Base-by-base conservation (phyloP, 2,329 filamentous ascomycete genomes). In the Triangularia verruculosa region DNA sequence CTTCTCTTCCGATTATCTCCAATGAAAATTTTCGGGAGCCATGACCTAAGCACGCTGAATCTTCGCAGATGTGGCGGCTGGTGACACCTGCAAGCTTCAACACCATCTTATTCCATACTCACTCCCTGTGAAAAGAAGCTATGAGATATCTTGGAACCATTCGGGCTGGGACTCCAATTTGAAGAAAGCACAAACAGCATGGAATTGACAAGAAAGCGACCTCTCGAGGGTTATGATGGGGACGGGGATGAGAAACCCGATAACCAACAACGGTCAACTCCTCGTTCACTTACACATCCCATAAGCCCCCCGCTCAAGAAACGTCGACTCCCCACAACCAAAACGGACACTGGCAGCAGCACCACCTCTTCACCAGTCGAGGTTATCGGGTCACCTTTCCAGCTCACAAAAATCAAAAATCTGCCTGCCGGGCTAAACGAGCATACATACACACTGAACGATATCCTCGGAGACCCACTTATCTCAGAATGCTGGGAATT, bases 401-500 rank as follows among this genome's bases (percentile, higher is more conserved):
- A 87, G 63, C 83, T 95, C 13, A 93, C 89, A 0, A 82, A 81
- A 64, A 88, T 95, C 61, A 80, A 79, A 27, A 89, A 90, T 69
- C 78, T 93, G 0, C 79, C 86, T 1, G 74, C 79, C 1, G 74
- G 77, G 0, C 76, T 77, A 65, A 95, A 96, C 76, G 76, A 79
- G 24, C 90, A 89, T 73, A 81, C 90, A 0, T 75, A 94, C 32
- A 82, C 80, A 1, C 78, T 95, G 9, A 77, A 78, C 4, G 89
- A 92, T 63, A 81, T 96, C 5, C 80, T 96, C 1, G 86, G 89
- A 0, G 87, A 93, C 72, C 89, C 90, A 0, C 79, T 92, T 66
- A 91, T 95, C 61, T 82, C 83, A 43, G 86, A 90, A 71, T 86
- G 84, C 67, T 91, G 88, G 88, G 82, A 88, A 61, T 91, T 91